Evolutionary conservation across 2,329 filamentous ascomycete species (phyloP), one percentile per base, ranked within the genome.

Genomic region (Microdochium nivale): DNA sequence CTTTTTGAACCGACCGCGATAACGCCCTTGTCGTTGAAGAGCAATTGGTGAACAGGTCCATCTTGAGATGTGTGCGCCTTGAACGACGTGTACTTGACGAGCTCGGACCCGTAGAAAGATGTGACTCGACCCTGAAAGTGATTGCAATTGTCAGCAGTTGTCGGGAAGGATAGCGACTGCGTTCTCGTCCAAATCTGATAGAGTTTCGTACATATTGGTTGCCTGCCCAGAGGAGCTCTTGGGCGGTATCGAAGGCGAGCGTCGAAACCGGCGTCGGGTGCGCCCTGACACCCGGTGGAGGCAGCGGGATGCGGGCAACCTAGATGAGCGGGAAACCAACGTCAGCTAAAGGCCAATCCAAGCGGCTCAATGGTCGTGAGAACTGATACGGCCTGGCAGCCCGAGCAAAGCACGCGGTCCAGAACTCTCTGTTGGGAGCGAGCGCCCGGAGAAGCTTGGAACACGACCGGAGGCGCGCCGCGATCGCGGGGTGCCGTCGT

Each of bases 141-240:
- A 47, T 23, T 44, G 16, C 14, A 16, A 23, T 3, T 19, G 19
- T 44, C 49, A 51, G 33, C 35, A 35, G 48, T 37, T 43, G 47
- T 50, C 25, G 23, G 16, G 23, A 13, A 35, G 14, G 23, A 9
- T 49, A 7, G 32, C 57, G 54, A 16, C 11, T 8, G 33, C 7
- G 7, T 21, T 49, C 2, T 14, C 25, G 10, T 40, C 33, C 25
- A 27, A 3, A n/a, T n/a, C n/a, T n/a, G n/a, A n/a, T n/a, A 44
- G 13, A 16, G 21, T 27, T n/a, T 61, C 81, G 74, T 76, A 94
- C 89, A 76, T 85, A 89, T 72, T 94, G 88, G 68, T 94, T 95
- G 47, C 91, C 95, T 2, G 85, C 83, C 94, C 95, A 99, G 50
- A 99, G 72, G 33, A 99, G 78, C 68, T 99, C 94, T 67, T 96